A percentile compares a stretch with the other conserved stretches of the same genome.
Evolutionary conservation across 805 yeast genomes (phyloP).

Genomic region (Yarrowia keelungensis): DNA sequence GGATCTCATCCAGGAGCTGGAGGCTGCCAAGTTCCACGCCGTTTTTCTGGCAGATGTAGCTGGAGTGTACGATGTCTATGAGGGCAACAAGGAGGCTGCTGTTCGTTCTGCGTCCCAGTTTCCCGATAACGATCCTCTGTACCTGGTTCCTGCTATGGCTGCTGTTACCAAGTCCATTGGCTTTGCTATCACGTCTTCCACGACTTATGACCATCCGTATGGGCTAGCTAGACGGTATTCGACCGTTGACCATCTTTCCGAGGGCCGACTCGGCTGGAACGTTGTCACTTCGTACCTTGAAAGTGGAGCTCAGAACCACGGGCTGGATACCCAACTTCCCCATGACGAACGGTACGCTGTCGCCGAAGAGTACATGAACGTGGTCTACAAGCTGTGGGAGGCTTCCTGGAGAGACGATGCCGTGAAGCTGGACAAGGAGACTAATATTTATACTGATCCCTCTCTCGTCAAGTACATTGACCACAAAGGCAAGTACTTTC

Average conservation of each 20-base stretch:
- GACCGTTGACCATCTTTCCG: conserved; percentile 55
- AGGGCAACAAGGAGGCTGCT: conserved; percentile 52
- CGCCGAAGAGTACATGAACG: conserved; percentile 54
- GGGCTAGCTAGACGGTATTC: conserved; percentile 56
- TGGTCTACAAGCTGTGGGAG: conserved; percentile 53
- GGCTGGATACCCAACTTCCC: conserved; percentile 51
- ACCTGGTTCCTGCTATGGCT: conserved; percentile 54
- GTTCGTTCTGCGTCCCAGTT: conserved; percentile 50
- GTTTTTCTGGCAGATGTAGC: conserved; percentile 55
- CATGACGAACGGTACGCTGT: conserved; percentile 54
- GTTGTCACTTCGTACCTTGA: conserved; percentile 56
- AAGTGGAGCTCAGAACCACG: conserved; percentile 54
- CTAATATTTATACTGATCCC: conserved; percentile 47
- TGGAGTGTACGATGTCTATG: conserved; percentile 54
- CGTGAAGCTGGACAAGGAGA: conserved; percentile 47
- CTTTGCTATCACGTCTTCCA: conserved; percentile 55
- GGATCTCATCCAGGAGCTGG: conserved; percentile 51
- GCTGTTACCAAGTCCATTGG: conserved; percentile 53
- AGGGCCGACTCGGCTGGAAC: conserved; percentile 58
- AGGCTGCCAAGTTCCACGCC: conserved; percentile 52
- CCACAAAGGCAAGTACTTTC: conserved; percentile 53
- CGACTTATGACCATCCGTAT: conserved; percentile 55
- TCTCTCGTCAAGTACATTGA: conserved; percentile 54
- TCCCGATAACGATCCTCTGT: conserved; percentile 54
- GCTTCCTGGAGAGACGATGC: conserved; percentile 58